Percentiles rank a stretch among this genome's conserved stretches.
Evolutionary conservation across 352 stramenopile genomes (phyloP).

Genomic region (Phytophthora uliginosa): DNA sequence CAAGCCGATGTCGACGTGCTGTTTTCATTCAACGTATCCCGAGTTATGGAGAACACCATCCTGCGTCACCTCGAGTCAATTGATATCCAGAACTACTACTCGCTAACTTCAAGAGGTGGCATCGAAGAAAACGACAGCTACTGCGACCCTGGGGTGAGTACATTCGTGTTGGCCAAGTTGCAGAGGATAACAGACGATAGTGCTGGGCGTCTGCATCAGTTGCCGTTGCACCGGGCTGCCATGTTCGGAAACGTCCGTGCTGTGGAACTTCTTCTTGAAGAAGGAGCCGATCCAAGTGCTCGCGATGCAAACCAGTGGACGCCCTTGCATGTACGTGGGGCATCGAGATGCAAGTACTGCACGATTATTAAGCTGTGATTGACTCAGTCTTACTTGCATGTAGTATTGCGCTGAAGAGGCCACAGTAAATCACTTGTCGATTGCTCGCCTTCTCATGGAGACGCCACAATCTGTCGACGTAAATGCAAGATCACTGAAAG

Average conservation of each 20-base stretch:
- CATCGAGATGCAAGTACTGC: neutral
- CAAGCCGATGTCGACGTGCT: constrained; percentile 53
- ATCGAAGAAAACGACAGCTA: neutral
- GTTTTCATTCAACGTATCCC: constrained; percentile 32
- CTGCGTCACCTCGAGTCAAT: constrained; percentile 49
- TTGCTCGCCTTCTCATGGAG: constrained; percentile 50
- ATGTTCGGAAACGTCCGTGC: constrained; percentile 58
- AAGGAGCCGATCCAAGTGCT: constrained; percentile 43
- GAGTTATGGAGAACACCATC: constrained; percentile 41
- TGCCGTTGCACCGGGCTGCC: constrained; percentile 54
- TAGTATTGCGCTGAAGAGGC: constrained; percentile 63
- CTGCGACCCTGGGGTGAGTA: constrained; percentile 45
- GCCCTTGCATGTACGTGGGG: constrained; percentile 56
- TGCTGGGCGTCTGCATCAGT: constrained; percentile 41
- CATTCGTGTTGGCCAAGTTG: constrained; percentile 50
- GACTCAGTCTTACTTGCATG: neutral
- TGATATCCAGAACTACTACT: constrained; percentile 42
- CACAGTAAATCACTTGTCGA: constrained; percentile 38
- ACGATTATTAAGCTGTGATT: neutral
- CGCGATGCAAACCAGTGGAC: constrained; percentile 73
- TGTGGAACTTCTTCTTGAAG: constrained; percentile 50
- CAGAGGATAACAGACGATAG: constrained; percentile 29
- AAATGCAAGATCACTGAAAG: constrained; percentile 58
- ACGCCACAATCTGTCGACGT: constrained; percentile 29
- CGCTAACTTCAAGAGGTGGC: neutral